Conservation (phyloP, 2,329 filamentous ascomycete species). For the Pseudohalonectria lignicola region DNA sequence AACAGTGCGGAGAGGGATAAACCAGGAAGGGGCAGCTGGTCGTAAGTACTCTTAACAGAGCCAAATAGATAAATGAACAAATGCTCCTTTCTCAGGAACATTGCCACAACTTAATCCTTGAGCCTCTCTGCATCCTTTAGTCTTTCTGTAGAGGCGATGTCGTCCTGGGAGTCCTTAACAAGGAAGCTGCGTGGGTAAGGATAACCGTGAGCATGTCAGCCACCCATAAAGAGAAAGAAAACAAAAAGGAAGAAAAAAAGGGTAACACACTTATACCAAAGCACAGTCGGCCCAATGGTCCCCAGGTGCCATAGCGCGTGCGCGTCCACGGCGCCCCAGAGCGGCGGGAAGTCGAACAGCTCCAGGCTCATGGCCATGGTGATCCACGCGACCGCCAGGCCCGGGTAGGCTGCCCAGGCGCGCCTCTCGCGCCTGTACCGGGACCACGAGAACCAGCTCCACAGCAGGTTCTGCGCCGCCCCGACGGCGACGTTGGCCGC, state of each 20-base stretch:
- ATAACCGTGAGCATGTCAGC: too few species aligned
- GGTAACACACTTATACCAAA: constrained; percentile 84
- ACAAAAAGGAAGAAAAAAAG: constrained; percentile 1
- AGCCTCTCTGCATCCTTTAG: too few species aligned
- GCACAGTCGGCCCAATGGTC: constrained; percentile 74
- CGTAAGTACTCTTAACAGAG: too few species aligned
- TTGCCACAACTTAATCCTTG: too few species aligned
- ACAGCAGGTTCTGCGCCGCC: constrained; percentile 68
- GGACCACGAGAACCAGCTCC: constrained; percentile 72
- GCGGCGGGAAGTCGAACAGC: constrained; percentile 83
- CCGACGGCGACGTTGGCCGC: constrained; percentile 80
- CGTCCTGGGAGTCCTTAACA: constrained; percentile 73
- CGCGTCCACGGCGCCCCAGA: constrained; percentile 74
- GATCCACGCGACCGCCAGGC: constrained; percentile 84
- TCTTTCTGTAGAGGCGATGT: constrained; percentile 57
- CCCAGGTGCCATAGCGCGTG: constrained; percentile 94
- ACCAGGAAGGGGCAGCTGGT: too few species aligned
- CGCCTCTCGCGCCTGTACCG: constrained; percentile 62
- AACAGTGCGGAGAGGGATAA: too few species aligned
- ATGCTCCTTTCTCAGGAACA: too few species aligned
- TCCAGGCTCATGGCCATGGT: constrained; percentile 92
- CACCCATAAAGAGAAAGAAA: neutral
- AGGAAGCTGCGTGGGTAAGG: constrained; percentile 55
- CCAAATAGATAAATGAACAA: too few species aligned
- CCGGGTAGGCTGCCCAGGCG: constrained; percentile 80